Conservation (phyloP, 2,329 filamentous ascomycete species). For the Canariomyces notabilis region DNA sequence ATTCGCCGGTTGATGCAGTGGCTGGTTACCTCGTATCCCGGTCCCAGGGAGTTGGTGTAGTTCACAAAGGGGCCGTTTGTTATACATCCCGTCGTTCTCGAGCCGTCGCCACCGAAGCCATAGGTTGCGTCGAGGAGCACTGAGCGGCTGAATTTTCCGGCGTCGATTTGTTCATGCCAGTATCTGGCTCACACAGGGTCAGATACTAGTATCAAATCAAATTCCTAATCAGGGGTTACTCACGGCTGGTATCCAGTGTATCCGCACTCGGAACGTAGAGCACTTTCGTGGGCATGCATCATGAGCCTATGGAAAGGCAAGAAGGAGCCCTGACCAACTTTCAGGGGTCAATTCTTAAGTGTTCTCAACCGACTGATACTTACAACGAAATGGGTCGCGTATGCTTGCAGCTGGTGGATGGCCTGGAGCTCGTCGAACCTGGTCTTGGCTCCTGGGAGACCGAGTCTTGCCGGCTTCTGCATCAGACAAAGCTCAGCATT, state of each 20-base stretch:
- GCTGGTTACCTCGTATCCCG: slow-evolving; percentile 13
- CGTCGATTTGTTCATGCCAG: slow-evolving; percentile 21
- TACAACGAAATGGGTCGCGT: slow-evolving; percentile 21
- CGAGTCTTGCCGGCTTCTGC: slow-evolving; percentile 19
- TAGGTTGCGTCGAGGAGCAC: slow-evolving; percentile 12
- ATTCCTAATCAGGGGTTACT: not conserved
- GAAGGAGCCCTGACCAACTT: slow-evolving; percentile 23
- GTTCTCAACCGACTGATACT: not conserved
- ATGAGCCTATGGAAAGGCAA: slow-evolving; percentile 30
- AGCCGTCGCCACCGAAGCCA: slow-evolving; percentile 20
- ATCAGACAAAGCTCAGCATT: slow-evolving; percentile 28
- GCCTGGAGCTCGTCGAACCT: slow-evolving; percentile 28
- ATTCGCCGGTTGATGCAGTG: slow-evolving; percentile 21
- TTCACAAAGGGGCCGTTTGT: slow-evolving; percentile 21
- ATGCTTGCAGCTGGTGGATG: slow-evolving; percentile 25
- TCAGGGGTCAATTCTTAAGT: not conserved
- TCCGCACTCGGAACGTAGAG: slow-evolving; percentile 26
- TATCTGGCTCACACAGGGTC: slow-evolving; percentile 13
- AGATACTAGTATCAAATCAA: not conserved
- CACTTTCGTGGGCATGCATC: slow-evolving; percentile 27
- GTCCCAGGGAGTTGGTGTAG: slow-evolving; percentile 20
- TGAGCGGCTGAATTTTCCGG: slow-evolving; percentile 11
- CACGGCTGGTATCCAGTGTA: slow-evolving; percentile 27
- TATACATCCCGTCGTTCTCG: slow-evolving; percentile 9
- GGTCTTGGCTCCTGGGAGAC: slow-evolving; percentile 20